These are phyloP conservation scores for Schwanniomyces occidentalis DNA, from an alignment of 805 yeast genomes.

Conservation along the genomic window DNA sequence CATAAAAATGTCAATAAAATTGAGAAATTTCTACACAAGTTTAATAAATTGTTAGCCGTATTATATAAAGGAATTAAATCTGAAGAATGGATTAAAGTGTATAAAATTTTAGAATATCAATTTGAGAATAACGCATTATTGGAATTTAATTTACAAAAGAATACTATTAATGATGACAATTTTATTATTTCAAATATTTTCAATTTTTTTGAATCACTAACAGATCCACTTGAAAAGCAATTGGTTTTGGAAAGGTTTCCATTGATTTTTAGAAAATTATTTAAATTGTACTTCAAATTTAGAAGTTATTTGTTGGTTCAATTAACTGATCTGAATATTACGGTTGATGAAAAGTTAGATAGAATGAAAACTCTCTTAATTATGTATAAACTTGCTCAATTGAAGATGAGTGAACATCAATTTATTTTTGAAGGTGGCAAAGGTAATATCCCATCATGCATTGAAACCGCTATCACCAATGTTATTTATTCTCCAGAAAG, in stretches of 20 bases:
- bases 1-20: slow-evolving; percentile 49
- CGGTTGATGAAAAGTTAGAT: slow-evolving; percentile 58
- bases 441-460: slow-evolving; percentile 66
- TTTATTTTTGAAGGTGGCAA: slow-evolving; percentile 40
- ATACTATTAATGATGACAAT: slow-evolving; percentile 49
- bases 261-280: slow-evolving; percentile 60
- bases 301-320: slow-evolving; percentile 64
- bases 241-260: slow-evolving; percentile 55
- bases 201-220: slow-evolving; percentile 63
- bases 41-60: slow-evolving; percentile 62
- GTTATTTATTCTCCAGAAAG: slow-evolving; percentile 82
- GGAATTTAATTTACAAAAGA: slow-evolving; percentile 46
- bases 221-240: slow-evolving; percentile 44
- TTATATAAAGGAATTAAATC: slow-evolving; percentile 57
- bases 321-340: slow-evolving; percentile 60
- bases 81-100: slow-evolving; percentile 78
- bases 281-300: slow-evolving; percentile 67
- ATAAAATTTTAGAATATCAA: slow-evolving; percentile 71
- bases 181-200: slow-evolving; percentile 68
- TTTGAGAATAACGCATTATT: slow-evolving; percentile 62
- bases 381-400: slow-evolving; percentile 61
- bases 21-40: slow-evolving; percentile 58
- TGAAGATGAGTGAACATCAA: slow-evolving; percentile 60
- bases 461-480: slow-evolving; percentile 75
- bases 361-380: slow-evolving; percentile 69